Base-by-base conservation (phyloP, 1,284 basidiomycete genomes). In the Trichosporon ovoides region DNA sequence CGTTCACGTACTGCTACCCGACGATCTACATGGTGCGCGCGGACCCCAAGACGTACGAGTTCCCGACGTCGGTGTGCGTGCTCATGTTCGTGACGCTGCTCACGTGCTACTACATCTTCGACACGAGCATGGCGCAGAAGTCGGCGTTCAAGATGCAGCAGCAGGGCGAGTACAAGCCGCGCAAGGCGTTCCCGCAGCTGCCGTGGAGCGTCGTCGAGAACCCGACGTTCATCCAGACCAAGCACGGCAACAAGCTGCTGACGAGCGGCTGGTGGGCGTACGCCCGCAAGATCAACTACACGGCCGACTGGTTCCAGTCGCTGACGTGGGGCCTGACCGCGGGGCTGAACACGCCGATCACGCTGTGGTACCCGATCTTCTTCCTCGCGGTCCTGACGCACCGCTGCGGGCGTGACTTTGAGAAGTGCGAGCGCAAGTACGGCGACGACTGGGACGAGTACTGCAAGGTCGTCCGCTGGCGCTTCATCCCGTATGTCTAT, bases 11-110 rank as follows among this genome's bases (percentile, higher is more conserved):
- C 76, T 89, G 89, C 64, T 96, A 98, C 82, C 94, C 93, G 19
- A 89, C 95, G 57, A 87, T 99, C 62, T 98, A 96, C 82, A 98
- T 99, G 90, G 88, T 90, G 11, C 87, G 89, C n/a, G 88, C 94
- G 75, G 86, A 95, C 62, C 91, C 93, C 0, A 83, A 85, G 20
- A 85, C 84, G 66, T 98, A 98, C 81, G 83, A 81, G 40, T 98
- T 95, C 82, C 87, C 90, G 11, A 88, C 87, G 37, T 68, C 63
- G 65, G 71, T 68, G 53, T 65, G 67, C 36, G 56, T 70, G 38
- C 64, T 65, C 57, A 68, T 75, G 66, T 62, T 74, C 62, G 55
- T 81, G 22, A 87, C 85, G n/a, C 83, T 96, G 48, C 79, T 92
- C 34, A 85, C 84, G 5, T 88, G 90, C 5, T 95, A 97, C 80